Conservation (phyloP, 768 basidiomycete species). For the Naganishia vishniacii region DNA sequence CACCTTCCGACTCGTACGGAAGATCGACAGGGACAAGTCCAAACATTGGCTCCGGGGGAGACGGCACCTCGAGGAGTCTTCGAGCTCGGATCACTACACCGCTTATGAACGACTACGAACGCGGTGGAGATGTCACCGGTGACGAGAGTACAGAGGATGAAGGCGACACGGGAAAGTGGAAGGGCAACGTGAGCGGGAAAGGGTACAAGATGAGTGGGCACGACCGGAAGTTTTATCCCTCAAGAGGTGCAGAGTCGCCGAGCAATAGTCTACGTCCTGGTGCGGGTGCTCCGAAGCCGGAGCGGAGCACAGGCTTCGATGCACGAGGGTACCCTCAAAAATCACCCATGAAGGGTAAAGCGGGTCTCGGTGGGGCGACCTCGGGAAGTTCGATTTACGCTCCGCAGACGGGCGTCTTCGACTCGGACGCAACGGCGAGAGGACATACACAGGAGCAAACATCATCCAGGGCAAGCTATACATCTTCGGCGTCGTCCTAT, state of each 20-base stretch:
- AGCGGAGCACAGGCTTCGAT: conserved; percentile 20
- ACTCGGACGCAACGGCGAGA: background rate
- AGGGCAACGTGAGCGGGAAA: background rate
- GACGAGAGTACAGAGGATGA: conserved; percentile 28
- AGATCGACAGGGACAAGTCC: conserved; percentile 9
- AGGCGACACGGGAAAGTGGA: conserved; percentile 26
- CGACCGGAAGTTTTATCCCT: conserved; percentile 27
- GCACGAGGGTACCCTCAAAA: conserved; percentile 20
- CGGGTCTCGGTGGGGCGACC: background rate
- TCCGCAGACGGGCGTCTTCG: background rate
- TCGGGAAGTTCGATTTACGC: background rate
- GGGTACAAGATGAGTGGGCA: conserved; percentile 17
- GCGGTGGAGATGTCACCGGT: conserved; percentile 18
- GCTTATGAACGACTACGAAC: conserved; percentile 13
- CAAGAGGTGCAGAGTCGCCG: conserved; percentile 11
- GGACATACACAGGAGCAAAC: background rate
- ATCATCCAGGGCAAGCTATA: conserved; percentile 15
- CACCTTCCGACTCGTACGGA: conserved; percentile 7
- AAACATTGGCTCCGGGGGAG: conserved; percentile 1
- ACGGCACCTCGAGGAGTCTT: background rate
- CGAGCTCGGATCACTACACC: conserved; percentile 17
- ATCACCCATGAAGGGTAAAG: conserved; percentile 11
- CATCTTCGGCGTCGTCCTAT: background rate
- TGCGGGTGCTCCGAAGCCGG: background rate
- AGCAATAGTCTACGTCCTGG: background rate